Base-by-base conservation (phyloP, 371 early-diverging fungal genomes). In the Mortierella sp. region DNA sequence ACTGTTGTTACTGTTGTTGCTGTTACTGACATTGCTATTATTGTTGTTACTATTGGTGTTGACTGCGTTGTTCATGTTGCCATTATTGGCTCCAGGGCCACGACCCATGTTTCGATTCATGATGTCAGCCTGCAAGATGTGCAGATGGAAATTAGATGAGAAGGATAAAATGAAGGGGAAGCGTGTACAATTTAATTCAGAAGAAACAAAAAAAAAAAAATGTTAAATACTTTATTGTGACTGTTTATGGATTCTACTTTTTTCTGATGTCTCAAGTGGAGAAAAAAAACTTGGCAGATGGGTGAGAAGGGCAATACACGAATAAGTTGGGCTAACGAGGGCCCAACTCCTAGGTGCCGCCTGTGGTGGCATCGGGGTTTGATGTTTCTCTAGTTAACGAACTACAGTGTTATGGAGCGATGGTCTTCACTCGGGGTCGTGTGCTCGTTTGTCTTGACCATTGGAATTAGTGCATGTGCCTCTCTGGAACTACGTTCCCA, bases 51-150 rank as follows among this genome's bases (percentile, higher is more conserved):
- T n/a, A 11, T 38, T 53, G 9, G 9, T 40, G n/a, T 40, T 40
- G 36, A n/a, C 38, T 40, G 16, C 10, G 19, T 38, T 59, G n/a
- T 41, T 63, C 19, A 21, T 63, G 55, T 28, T 55, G 11, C 60
- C 19, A 38, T 40, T 40, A 36, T 40, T 28, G 47, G 9, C 24
- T 2, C 68, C 65, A 10, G 69, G 62, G 16, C 68, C 69, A 21
- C 65, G 63, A 41, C 68, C 74, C 32, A 58, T 40, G 65, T 48
- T 41, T 33, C 73, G 48, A 53, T 67, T 72, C 73, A 72, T 72
- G n/a, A 10, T 71, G 59, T 11, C 22, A 16, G 52, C 11, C 16
- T n/a, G 22, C n/a, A 8, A 19, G 52, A 52, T 52, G 8, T 52
- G 52, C 22, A 52, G 19, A 16, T 28, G 58, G 24, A 24, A 33